These are phyloP conservation scores for Cordyceps farinosa DNA, from an alignment of 2,329 filamentous ascomycete species.

Conservation along the genomic window DNA sequence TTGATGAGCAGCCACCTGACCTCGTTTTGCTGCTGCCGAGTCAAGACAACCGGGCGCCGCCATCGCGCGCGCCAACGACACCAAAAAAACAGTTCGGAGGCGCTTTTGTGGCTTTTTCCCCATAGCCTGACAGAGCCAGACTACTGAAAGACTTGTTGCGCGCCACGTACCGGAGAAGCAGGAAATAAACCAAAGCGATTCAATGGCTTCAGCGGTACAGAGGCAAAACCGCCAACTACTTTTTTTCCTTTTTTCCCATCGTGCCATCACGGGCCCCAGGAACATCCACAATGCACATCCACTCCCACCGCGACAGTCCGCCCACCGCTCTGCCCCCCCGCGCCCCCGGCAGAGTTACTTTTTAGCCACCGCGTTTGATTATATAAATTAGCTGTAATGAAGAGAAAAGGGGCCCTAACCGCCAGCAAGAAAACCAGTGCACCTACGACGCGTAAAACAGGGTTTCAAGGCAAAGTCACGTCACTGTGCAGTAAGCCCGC, in stretches of 20 bases:
- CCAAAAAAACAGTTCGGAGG: background rate
- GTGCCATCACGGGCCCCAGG: background rate
- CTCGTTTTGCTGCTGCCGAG: background rate
- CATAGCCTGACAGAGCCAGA: too few relatives aligned
- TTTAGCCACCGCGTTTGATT: too few relatives aligned
- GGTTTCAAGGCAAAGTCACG: background rate
- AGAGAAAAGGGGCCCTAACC: too few relatives aligned
- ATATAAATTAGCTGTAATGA: too few relatives aligned
- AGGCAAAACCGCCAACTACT: too few relatives aligned
- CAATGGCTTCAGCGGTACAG: too few relatives aligned
- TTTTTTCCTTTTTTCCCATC: background rate
- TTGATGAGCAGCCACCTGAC: background rate
- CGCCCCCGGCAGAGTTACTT: background rate
- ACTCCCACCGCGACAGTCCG: constrained; percentile 3
- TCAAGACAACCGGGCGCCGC: background rate
- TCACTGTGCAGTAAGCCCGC: constrained; percentile 3
- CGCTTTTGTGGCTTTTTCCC: background rate
- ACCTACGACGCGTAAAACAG: too few relatives aligned
- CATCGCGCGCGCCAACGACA: too few relatives aligned
- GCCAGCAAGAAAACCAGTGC: too few relatives aligned
- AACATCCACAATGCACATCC: background rate
- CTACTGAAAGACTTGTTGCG: too few relatives aligned
- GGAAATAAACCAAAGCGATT: too few relatives aligned
- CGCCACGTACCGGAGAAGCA: background rate
- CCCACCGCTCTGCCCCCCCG: background rate